Evolutionary conservation across 2,329 filamentous ascomycete genomes (phyloP).

Genomic region (Fusarium pseudograminearum): DNA sequence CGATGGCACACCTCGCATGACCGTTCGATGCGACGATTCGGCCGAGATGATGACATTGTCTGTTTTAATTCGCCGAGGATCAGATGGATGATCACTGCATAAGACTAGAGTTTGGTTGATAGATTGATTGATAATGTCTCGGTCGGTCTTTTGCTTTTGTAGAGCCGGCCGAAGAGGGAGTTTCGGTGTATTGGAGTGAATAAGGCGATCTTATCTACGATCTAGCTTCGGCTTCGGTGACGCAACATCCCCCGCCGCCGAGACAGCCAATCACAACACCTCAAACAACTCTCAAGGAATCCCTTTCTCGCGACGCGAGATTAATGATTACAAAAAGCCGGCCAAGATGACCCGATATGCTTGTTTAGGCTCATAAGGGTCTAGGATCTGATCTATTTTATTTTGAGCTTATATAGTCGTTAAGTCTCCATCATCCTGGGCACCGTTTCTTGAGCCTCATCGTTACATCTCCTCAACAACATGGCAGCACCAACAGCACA

Average conservation of each 20-base stretch:
- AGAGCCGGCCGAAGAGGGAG: background rate
- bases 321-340: constrained; percentile 5
- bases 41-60: constrained; percentile 22
- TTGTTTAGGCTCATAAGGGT: constrained; percentile 1
- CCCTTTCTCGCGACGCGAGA: constrained; percentile 24
- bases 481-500: constrained; percentile 20
- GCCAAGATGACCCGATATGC: background rate
- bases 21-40: constrained; percentile 36
- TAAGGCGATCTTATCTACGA: background rate
- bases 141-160: constrained; percentile 12
- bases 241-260: background rate
- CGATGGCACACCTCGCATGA: constrained; percentile 59
- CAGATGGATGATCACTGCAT: background rate
- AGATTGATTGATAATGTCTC: constrained; percentile 1
- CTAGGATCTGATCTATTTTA: background rate
- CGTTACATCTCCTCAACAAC: background rate
- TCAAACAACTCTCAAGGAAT: background rate
- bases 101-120: background rate
- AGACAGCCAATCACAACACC: constrained; percentile 14
- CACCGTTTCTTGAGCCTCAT: constrained; percentile 20
- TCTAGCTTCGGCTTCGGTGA: constrained; percentile 13
- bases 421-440: background rate
- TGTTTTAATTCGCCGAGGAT: background rate
- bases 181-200: constrained; percentile 12
- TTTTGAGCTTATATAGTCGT: constrained; percentile 16